phyloP scores from a whole-genome alignment of 495 filamentous ascomycete genomes.

The Daldinia loculata region DNA sequence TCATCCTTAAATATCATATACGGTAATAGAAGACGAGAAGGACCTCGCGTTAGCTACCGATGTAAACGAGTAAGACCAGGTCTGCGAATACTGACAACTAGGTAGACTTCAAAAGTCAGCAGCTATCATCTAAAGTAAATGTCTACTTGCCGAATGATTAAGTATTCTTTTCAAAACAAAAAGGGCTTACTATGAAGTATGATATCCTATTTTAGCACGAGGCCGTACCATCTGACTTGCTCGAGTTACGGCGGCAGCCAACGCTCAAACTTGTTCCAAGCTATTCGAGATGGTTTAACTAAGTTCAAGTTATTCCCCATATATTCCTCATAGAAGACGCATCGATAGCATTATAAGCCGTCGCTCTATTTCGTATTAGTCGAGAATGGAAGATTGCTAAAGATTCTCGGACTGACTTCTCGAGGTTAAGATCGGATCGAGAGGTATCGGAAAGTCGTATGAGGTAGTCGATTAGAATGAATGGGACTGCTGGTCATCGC shows the following conservation, averaged over 20 bases:
- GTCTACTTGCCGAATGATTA: too few relatives aligned
- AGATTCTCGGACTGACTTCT: not conserved
- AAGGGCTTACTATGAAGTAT: too few relatives aligned
- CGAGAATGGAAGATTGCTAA: not conserved
- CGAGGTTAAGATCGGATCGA: not conserved
- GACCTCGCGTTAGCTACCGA: too few relatives aligned
- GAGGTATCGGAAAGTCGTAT: slow-evolving; percentile 2
- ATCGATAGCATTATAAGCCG: too few relatives aligned
- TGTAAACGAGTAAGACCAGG: not conserved
- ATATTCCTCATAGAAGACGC: too few relatives aligned
- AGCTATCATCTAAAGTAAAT: not conserved
- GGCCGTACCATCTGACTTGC: not conserved
- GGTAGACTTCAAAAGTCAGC: not conserved
- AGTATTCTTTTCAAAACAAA: too few relatives aligned
- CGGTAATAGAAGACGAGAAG: too few relatives aligned
- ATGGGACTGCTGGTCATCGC: not conserved
- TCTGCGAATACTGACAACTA: not conserved
- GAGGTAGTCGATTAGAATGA: not conserved
- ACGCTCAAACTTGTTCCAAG: not conserved
- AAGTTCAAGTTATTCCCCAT: not conserved
- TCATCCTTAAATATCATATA: not conserved
- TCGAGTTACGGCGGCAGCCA: not conserved
- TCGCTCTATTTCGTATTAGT: not conserved
- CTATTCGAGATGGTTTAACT: not conserved
- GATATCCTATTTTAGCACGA: not conserved